phyloP scores from a whole-genome alignment of 768 basidiomycete genomes.

The Kondoa malvinella region DNA sequence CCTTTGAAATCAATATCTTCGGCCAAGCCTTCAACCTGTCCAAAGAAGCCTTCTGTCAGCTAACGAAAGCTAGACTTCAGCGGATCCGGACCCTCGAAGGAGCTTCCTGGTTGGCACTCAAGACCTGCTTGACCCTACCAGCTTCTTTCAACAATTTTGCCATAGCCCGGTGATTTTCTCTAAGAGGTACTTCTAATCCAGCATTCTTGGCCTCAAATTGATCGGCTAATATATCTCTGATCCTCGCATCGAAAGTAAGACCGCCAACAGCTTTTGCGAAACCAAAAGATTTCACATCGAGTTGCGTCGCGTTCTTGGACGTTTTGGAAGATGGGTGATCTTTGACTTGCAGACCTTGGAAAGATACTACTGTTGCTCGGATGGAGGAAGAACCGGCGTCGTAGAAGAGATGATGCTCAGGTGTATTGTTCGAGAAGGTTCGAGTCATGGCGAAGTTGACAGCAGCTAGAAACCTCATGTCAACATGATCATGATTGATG shows the following conservation, averaged over 20 bases:
- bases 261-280: constrained; percentile 63
- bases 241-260: constrained; percentile 61
- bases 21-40: constrained; percentile 65
- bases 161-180: constrained; percentile 63
- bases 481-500: neutral
- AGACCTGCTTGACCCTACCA: constrained; percentile 66
- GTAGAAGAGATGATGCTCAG: constrained; percentile 77
- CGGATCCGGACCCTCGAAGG: constrained; percentile 45
- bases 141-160: constrained; percentile 92
- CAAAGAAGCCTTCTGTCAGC: neutral
- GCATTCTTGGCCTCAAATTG: constrained; percentile 55
- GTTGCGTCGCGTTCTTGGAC: constrained; percentile 33
- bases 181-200: constrained; percentile 34
- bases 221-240: constrained; percentile 62
- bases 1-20: constrained; percentile 80
- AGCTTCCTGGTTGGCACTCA: constrained; percentile 81
- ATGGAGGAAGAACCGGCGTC: constrained; percentile 79
- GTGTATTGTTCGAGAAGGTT: constrained; percentile 45
- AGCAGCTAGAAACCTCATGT: constrained; percentile 41
- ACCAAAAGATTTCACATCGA: constrained; percentile 64
- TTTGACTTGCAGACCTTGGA: constrained; percentile 39
- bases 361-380: constrained; percentile 57
- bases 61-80: neutral
- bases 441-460: constrained; percentile 97
- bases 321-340: constrained; percentile 33